These are phyloP conservation scores for Colletotrichum sp. DNA, from an alignment of 2,329 filamentous ascomycete species.

Conservation along the genomic window DNA sequence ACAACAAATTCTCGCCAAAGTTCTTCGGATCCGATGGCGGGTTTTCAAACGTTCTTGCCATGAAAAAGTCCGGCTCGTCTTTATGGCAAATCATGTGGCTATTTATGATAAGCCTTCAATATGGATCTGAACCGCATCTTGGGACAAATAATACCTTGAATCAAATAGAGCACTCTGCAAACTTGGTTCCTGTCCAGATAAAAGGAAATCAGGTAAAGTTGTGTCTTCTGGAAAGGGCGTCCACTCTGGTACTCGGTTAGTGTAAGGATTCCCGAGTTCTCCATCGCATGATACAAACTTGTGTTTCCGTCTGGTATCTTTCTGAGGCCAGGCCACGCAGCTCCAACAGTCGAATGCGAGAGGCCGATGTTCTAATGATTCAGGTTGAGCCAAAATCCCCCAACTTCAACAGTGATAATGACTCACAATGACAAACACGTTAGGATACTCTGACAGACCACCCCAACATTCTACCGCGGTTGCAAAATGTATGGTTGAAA, in stretches of 20 bases:
- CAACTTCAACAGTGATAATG: background rate
- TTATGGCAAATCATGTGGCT: background rate
- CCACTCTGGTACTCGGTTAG: background rate
- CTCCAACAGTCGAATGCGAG: background rate
- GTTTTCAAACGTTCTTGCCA: background rate
- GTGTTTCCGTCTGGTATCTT: accelerated
- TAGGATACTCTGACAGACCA: background rate
- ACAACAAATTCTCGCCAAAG: too few relatives aligned
- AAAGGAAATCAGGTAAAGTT: background rate
- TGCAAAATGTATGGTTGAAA: background rate
- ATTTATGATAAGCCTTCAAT: background rate
- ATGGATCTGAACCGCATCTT: background rate
- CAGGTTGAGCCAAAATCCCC: background rate
- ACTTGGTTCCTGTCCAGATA: background rate
- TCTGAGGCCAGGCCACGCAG: background rate
- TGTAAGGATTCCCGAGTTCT: accelerated
- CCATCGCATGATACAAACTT: background rate
- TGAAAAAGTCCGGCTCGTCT: background rate
- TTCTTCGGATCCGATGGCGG: background rate
- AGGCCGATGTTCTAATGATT: background rate
- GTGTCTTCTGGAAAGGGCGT: background rate
- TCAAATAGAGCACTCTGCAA: background rate
- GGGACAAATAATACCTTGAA: background rate
- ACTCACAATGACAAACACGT: background rate
- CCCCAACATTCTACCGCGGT: background rate